phyloP scores from a whole-genome alignment of 1,284 basidiomycete genomes.

The Moesziomyces parantarcticus region DNA sequence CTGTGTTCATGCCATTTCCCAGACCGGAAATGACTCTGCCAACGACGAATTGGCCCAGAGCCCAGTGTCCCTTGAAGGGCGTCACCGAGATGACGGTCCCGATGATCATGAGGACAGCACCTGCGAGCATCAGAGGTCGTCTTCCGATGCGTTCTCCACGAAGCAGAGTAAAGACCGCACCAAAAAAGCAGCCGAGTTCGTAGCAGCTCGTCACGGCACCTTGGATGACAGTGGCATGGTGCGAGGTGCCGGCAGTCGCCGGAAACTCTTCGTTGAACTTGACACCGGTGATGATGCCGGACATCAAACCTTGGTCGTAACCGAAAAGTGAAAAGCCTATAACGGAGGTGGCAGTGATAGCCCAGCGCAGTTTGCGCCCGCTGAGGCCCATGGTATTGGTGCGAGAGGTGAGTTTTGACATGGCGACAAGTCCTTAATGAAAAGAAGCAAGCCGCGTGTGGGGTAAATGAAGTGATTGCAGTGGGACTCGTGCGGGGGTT shows the following conservation, averaged over 20 bases:
- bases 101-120: conserved; percentile 29
- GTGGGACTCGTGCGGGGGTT: no score
- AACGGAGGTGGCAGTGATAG: conserved; percentile 8
- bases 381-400: conserved; percentile 22
- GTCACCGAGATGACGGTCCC: conserved; percentile 31
- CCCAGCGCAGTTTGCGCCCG: conserved; percentile 11
- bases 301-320: conserved; percentile 64
- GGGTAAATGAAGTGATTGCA: no score
- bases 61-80: conserved; percentile 52
- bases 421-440: no score
- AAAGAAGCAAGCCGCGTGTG: no score
- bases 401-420: conserved; percentile 1
- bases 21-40: conserved; percentile 57
- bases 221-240: conserved; percentile 25
- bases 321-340: conserved; percentile 81
- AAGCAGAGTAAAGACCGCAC: conserved; percentile 19
- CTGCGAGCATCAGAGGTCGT: conserved; percentile 16
- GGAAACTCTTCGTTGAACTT: conserved; percentile 74
- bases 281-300: conserved; percentile 88
- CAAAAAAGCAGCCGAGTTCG: conserved; percentile 35
- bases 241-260: conserved; percentile 3
- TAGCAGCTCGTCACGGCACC: conserved; percentile 40
- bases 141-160: conserved; percentile 20
- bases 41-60: conserved; percentile 42
- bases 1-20: conserved; percentile 60